A percentile compares a stretch with the other conserved stretches of the same genome.
Conservation (phyloP, 83 land plant species). For the Isoetes engelmannii region DNA sequence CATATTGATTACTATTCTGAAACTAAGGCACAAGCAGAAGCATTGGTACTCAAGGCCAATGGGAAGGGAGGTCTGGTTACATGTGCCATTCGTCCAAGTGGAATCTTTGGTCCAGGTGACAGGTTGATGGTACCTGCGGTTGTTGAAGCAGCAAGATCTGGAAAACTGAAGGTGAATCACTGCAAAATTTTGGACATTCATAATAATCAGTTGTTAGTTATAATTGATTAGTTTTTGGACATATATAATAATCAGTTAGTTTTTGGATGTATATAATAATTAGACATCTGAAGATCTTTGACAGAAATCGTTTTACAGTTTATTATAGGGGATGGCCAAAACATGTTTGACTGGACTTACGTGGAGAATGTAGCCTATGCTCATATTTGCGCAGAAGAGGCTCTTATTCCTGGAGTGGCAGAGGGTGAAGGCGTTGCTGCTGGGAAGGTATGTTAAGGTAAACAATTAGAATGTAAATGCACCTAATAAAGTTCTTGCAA, state of each 20-base stretch:
- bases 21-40: constrained; percentile 91
- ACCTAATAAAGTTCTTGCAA: background rate
- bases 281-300: background rate
- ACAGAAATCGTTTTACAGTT: constrained; percentile 37
- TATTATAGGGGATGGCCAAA: constrained; percentile 82
- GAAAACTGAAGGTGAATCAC: constrained; percentile 61
- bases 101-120: constrained; percentile 97
- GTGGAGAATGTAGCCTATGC: constrained; percentile 96
- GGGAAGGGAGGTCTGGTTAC: constrained; percentile 72
- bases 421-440: constrained; percentile 49
- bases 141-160: constrained; percentile 70
- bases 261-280: too few relatives aligned
- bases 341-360: constrained; percentile 82
- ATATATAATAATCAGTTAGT: background rate
- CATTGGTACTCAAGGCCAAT: constrained; percentile 64
- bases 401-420: constrained; percentile 39
- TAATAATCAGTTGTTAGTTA: background rate
- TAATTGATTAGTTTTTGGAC: background rate
- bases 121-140: constrained; percentile 65
- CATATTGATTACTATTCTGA: constrained; percentile 83
- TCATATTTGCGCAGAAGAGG: constrained; percentile 90
- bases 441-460: constrained; percentile 53
- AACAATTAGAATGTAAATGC: background rate
- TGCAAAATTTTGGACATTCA: background rate
- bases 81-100: constrained; percentile 88